Conservation (phyloP, 345 rosid genomes). For the Kernera saxatilis region DNA sequence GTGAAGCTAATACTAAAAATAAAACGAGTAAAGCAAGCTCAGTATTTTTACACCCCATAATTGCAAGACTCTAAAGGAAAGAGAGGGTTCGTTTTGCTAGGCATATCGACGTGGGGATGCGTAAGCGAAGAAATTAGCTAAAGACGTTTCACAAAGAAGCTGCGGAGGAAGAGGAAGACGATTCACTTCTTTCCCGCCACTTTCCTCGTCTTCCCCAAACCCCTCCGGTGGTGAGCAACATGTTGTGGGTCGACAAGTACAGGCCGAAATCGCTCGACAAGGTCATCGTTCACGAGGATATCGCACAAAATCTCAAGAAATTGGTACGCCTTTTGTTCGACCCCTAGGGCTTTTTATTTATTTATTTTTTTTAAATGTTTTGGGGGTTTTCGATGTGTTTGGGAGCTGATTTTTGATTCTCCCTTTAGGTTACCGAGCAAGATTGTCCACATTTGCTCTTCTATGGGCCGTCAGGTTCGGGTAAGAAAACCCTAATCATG, state of each 20-base stretch:
- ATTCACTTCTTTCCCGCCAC: slow-evolving; percentile 31
- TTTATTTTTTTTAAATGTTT: not conserved
- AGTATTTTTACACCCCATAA: too few relatives aligned
- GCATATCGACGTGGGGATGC: not conserved
- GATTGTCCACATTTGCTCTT: slow-evolving; percentile 97
- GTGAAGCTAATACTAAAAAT: too few relatives aligned
- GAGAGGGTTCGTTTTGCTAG: not conserved
- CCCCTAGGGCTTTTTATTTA: not conserved
- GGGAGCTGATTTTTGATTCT: not conserved
- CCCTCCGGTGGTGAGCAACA: slow-evolving; percentile 21
- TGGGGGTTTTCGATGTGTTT: not conserved
- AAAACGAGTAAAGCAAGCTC: too few relatives aligned
- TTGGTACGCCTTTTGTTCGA: slow-evolving; percentile 43
- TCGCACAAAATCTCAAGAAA: slow-evolving; percentile 84
- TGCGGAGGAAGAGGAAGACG: slow-evolving; percentile 12
- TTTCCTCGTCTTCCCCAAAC: not conserved
- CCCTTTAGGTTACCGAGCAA: slow-evolving; percentile 68
- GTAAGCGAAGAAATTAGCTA: not conserved
- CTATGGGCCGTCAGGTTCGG: slow-evolving; percentile 95
- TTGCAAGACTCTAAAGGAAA: not conserved
- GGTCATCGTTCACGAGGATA: slow-evolving; percentile 69
- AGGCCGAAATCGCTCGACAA: slow-evolving; percentile 86
- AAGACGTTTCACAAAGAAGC: not conserved
- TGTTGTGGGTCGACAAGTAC: slow-evolving; percentile 99
- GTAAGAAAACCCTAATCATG: slow-evolving; percentile 99